phyloP scores from a whole-genome alignment of 2,329 filamentous ascomycete species.

The Scedosporium minutisporum region DNA sequence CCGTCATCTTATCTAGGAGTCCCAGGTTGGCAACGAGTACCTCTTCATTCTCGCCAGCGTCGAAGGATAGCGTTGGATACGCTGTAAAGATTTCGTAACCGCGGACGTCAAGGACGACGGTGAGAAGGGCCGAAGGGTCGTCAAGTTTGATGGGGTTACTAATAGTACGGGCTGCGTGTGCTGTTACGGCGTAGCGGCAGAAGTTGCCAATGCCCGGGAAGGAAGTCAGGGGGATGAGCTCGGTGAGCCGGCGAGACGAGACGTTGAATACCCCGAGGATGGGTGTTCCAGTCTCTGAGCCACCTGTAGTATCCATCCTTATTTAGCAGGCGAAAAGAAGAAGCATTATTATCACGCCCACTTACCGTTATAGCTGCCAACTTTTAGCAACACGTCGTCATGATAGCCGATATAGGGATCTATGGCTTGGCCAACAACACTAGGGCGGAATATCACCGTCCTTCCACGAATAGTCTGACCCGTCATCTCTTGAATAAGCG shows the following conservation, averaged over 20 bases:
- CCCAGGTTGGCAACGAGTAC: constrained; percentile 62
- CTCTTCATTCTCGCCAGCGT: constrained; percentile 22
- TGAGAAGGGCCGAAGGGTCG: constrained; percentile 41
- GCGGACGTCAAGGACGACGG: constrained; percentile 50
- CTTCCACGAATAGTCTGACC: constrained; percentile 60
- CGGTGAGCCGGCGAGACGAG: constrained; percentile 48
- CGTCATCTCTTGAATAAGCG: constrained; percentile 72
- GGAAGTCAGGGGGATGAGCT: constrained; percentile 58
- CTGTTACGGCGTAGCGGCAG: constrained; percentile 60
- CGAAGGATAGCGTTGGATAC: constrained; percentile 54
- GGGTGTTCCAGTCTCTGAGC: constrained; percentile 56
- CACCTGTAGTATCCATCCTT: constrained; percentile 19
- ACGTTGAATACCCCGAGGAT: constrained; percentile 84
- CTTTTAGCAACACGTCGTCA: constrained; percentile 62
- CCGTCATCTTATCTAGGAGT: constrained; percentile 81
- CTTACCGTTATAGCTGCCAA: constrained; percentile 65
- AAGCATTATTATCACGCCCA: constrained; percentile 13
- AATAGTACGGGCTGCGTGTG: constrained; percentile 58
- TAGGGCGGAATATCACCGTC: constrained; percentile 74
- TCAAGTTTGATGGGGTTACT: constrained; percentile 39
- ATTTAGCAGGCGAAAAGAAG: background rate
- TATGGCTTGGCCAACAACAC: constrained; percentile 60
- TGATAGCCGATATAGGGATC: constrained; percentile 69
- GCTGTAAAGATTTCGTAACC: constrained; percentile 78
- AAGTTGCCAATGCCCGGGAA: constrained; percentile 59